Base-by-base conservation (phyloP, 164 flowering plant genomes). In the Malania oleifera region DNA sequence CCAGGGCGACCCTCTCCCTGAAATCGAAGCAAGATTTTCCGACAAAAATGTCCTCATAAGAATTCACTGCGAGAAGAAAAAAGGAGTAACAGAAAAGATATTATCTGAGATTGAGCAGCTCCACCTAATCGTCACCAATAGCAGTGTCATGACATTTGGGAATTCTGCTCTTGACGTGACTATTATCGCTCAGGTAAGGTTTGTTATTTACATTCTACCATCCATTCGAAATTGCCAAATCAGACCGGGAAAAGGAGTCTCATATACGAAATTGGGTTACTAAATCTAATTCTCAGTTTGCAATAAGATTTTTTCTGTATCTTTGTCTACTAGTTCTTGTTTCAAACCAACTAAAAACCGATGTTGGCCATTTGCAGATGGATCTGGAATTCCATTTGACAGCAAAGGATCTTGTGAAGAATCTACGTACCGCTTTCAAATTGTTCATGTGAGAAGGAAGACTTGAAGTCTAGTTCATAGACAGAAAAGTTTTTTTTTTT, bases 1-100 rank as follows among this genome's bases (percentile, higher is more conserved):
- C 5, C 31, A 48, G 53, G 74, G 73, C 14, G 79, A 77, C 67
- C 31, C 74, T 1, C 66, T 90, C 7, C 97, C 96, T 0, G 92
- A 88, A 67, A 85, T 93, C 19, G 95, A 93, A 75, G 96, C 82
- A 8, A 82, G 89, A 63, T 68, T 88, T 37, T 86, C 79, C 0
- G 83, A 82, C 23, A 80, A 71, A 40, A 75, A 78, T 69, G 84
- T 90, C 25, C 81, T 93, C 12, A 78, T 90, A 8, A 77, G 84
- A 63, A 67, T 93, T 35, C 93, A 88, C 59, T 85, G 99, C 46
- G 87, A 83, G 70, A 93, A 76, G 54, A 75, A 64, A 46, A 82
- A 77, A 63, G 91, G 97, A 18, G 53, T 81, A 24, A 9, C 82
- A 1, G 82, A 75, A 65, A 88, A 80, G 56, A 67, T 71, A 13